A percentile compares a stretch with the other conserved stretches of the same genome.
Conservation (phyloP, 1,284 basidiomycete species). For the Schizophyllum commune region DNA sequence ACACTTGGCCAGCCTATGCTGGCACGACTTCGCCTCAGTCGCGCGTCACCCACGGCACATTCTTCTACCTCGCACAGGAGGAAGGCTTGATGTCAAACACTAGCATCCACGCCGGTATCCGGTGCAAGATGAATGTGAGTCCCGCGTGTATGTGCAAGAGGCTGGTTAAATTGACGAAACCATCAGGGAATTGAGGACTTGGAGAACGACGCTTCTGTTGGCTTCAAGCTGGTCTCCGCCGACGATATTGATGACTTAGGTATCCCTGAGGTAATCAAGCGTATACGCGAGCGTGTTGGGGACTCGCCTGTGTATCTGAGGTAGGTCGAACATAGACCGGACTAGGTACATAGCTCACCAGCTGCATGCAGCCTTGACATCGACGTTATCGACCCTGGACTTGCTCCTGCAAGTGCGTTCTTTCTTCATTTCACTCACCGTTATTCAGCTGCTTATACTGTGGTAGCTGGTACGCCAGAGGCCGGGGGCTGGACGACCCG, state of each 20-base stretch:
- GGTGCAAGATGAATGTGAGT: slow-evolving; percentile 60
- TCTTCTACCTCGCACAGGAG: slow-evolving; percentile 65
- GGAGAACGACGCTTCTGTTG: slow-evolving; percentile 52
- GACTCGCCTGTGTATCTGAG: slow-evolving; percentile 69
- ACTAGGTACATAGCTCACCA: slow-evolving; percentile 37
- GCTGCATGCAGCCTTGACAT: slow-evolving; percentile 30
- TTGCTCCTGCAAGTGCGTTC: slow-evolving; percentile 69
- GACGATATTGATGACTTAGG: slow-evolving; percentile 74
- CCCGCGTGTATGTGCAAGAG: background rate
- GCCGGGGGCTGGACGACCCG: slow-evolving; percentile 78
- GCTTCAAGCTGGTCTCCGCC: slow-evolving; percentile 65
- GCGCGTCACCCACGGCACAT: slow-evolving; percentile 68
- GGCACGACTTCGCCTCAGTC: slow-evolving; percentile 51
- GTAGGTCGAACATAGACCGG: slow-evolving; percentile 24
- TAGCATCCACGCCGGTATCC: slow-evolving; percentile 73
- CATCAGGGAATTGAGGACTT: slow-evolving; percentile 52
- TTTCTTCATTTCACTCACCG: background rate
- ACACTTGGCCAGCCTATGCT: slow-evolving; percentile 48
- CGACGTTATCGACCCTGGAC: slow-evolving; percentile 54
- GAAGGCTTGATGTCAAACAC: slow-evolving; percentile 67
- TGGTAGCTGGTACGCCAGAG: slow-evolving; percentile 76
- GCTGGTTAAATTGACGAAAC: background rate
- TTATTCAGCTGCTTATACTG: background rate
- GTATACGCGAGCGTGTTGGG: slow-evolving; percentile 59
- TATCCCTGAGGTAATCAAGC: slow-evolving; percentile 48